Evolutionary conservation across 192 early-diverging fungal genomes (phyloP).

Genomic region (Entrophospora sp.): DNA sequence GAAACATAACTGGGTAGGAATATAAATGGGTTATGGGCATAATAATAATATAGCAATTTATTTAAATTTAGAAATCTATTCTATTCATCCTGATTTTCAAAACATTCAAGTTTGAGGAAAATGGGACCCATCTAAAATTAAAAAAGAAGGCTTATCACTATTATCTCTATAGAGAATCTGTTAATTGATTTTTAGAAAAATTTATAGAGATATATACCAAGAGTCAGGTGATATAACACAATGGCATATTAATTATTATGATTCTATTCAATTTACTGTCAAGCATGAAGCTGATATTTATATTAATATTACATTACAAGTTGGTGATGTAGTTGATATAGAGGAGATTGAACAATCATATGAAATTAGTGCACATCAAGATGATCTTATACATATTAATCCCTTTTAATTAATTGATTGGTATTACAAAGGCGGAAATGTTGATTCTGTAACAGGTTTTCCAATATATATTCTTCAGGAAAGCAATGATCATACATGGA

Average conservation of each 20-base stretch:
- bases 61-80: neutral
- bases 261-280: neutral
- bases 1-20: no score
- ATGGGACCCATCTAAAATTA: neutral
- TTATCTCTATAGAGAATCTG: neutral
- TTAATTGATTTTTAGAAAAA: neutral
- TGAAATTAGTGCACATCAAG: neutral
- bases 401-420: neutral
- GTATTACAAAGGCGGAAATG: neutral
- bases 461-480: neutral
- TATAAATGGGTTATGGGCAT: no score
- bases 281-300: neutral
- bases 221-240: neutral
- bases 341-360: neutral
- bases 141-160: neutral
- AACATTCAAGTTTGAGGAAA: neutral
- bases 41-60: no score
- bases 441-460: neutral
- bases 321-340: neutral
- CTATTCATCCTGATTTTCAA: neutral
- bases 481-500: neutral
- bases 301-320: neutral
- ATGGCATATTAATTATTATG: neutral
- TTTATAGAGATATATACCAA: neutral
- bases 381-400: neutral